Evolutionary conservation across 1,139 yeast genomes (phyloP).

Genomic region (Sugiyamaella grinbergsii): DNA sequence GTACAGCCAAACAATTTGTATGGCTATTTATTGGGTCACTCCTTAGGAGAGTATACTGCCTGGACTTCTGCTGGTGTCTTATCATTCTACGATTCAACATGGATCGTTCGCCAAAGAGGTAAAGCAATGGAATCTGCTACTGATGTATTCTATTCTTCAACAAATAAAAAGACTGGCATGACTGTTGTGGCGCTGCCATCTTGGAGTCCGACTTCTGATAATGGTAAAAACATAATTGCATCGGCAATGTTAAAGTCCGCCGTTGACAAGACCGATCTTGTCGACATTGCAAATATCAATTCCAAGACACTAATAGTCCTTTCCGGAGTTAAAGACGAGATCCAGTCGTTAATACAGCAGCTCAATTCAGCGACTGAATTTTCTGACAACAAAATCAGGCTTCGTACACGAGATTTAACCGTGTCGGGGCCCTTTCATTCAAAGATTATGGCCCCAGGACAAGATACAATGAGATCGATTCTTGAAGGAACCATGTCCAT

Average conservation of each 20-base stretch:
- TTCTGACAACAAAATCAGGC: slow-evolving; percentile 19
- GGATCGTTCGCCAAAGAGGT: slow-evolving; percentile 56
- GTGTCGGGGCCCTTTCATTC: slow-evolving; percentile 61
- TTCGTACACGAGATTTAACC: slow-evolving; percentile 40
- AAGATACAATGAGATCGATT: slow-evolving; percentile 33
- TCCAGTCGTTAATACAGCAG: slow-evolving; percentile 31
- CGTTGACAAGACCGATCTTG: slow-evolving; percentile 22
- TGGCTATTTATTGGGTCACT: slow-evolving; percentile 52
- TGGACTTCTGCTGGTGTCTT: slow-evolving; percentile 50
- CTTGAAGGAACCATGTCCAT: slow-evolving; percentile 17
- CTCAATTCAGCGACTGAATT: slow-evolving; percentile 17
- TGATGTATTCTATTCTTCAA: slow-evolving; percentile 14
- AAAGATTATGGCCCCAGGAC: slow-evolving; percentile 46
- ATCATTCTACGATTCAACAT: slow-evolving; percentile 48
- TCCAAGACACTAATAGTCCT: slow-evolving; percentile 49
- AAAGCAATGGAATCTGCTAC: slow-evolving; percentile 50
- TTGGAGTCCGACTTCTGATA: background rate
- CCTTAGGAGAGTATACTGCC: slow-evolving; percentile 65
- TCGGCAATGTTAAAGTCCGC: background rate
- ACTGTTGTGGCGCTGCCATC: slow-evolving; percentile 18
- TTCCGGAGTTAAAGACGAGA: slow-evolving; percentile 45
- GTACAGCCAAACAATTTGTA: slow-evolving; percentile 28
- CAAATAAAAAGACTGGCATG: slow-evolving; percentile 19
- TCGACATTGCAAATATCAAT: slow-evolving; percentile 47
- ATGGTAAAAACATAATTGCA: slow-evolving; percentile 5